These are phyloP conservation scores for Epichloe gansuensis DNA, from an alignment of 2,329 filamentous ascomycete species.

Conservation along the genomic window DNA sequence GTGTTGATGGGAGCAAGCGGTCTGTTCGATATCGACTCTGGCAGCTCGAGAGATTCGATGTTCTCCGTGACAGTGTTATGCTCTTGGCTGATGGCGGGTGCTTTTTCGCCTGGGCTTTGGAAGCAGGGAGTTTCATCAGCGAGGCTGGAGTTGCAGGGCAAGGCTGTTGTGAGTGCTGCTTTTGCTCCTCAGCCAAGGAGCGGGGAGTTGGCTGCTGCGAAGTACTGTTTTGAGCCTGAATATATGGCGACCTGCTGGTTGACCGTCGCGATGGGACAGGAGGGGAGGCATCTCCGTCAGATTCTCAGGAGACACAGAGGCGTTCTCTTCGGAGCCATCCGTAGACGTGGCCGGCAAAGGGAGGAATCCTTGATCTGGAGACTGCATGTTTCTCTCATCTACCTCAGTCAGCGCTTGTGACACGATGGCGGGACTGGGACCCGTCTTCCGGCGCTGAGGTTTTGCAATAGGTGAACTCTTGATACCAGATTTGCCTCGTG, in stretches of 20 bases:
- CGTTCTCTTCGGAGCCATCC: constrained; percentile 52
- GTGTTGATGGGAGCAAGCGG: constrained; percentile 26
- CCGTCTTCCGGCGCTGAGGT: constrained; percentile 42
- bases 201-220: constrained; percentile 14
- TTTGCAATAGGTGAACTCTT: constrained; percentile 65
- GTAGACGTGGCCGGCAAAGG: constrained; percentile 28
- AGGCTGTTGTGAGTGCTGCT: constrained; percentile 19
- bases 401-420: constrained; percentile 44
- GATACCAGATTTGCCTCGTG: constrained; percentile 39
- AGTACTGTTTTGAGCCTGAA: constrained; percentile 39
- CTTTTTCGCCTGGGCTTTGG: constrained; percentile 37
- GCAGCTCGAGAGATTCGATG: constrained; percentile 53
- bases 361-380: constrained; percentile 24
- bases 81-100: constrained; percentile 14
- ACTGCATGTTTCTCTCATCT: constrained; percentile 25
- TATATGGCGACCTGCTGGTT: constrained; percentile 54
- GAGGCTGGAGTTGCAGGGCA: constrained; percentile 78
- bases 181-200: constrained; percentile 4
- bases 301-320: constrained; percentile 51
- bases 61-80: constrained; percentile 35
- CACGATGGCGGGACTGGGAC: constrained; percentile 42
- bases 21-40: constrained; percentile 47
- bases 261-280: constrained; percentile 55
- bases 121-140: constrained; percentile 62
- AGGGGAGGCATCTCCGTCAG: constrained; percentile 56